phyloP scores from a whole-genome alignment of 805 yeast species.

The Lachancea thermotolerans region DNA sequence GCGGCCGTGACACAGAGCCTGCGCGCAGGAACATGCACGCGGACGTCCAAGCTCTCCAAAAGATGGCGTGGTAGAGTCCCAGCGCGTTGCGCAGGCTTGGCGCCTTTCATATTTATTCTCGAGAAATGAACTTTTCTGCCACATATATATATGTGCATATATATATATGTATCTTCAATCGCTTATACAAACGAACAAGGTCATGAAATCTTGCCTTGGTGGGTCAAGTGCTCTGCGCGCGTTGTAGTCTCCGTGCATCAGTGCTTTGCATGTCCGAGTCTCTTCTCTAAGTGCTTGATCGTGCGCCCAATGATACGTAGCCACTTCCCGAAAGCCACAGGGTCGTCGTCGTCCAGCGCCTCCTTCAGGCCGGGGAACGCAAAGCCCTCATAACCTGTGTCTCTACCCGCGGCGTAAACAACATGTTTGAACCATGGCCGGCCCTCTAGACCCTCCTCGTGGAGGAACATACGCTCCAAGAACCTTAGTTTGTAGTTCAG shows the following conservation, averaged over 20 bases:
- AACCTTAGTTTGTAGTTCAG: conserved; percentile 35
- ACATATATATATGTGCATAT: neutral
- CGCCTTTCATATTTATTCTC: conserved; percentile 4
- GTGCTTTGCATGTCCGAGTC: too few species aligned
- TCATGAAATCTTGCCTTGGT: too few species aligned
- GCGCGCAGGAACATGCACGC: conserved; percentile 25
- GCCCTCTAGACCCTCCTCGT: conserved; percentile 39
- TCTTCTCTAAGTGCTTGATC: neutral
- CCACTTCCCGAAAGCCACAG: conserved; percentile 32
- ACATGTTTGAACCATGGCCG: conserved; percentile 51
- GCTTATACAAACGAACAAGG: too few species aligned
- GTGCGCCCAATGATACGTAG: conserved; percentile 11
- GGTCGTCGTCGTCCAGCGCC: conserved; percentile 43
- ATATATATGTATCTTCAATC: neutral
- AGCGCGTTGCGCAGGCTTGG: neutral
- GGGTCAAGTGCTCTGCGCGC: too few species aligned
- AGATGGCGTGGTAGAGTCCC: conserved; percentile 26
- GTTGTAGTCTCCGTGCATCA: too few species aligned
- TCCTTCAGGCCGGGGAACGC: conserved; percentile 47
- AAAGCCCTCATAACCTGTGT: conserved; percentile 51
- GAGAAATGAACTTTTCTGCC: neutral
- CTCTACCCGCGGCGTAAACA: conserved; percentile 47
- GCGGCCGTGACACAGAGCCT: neutral
- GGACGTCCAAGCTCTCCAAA: conserved; percentile 26
- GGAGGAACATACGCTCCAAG: conserved; percentile 41